phyloP scores from a whole-genome alignment of 768 basidiomycete species.

The Coprinellus micaceus region DNA sequence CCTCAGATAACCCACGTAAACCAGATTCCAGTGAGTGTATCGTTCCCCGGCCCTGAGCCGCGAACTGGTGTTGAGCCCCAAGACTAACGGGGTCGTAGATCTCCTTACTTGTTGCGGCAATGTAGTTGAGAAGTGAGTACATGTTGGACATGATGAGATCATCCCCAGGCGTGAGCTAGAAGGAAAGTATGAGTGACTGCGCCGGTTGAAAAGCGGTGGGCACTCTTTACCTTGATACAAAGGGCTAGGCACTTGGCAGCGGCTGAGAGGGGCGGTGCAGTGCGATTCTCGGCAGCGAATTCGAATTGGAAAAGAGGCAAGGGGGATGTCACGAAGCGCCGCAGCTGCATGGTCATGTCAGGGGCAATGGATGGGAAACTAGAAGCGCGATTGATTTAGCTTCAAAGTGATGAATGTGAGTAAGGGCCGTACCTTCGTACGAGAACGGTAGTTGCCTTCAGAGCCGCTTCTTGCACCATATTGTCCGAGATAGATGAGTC shows the following conservation, averaged over 20 bases:
- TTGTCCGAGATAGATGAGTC: constrained; percentile 79
- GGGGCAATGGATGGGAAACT: constrained; percentile 82
- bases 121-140: constrained; percentile 93
- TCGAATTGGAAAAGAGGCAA: constrained; percentile 85
- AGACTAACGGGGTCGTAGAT: constrained; percentile 51
- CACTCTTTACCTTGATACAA: constrained; percentile 71
- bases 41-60: constrained; percentile 45
- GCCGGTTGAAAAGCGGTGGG: too few relatives aligned
- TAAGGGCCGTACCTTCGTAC: constrained; percentile 65
- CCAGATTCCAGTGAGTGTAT: constrained; percentile 61
- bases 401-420: background rate
- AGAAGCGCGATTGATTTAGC: background rate
- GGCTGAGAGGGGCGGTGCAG: constrained; percentile 75
- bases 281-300: constrained; percentile 67
- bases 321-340: constrained; percentile 86
- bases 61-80: constrained; percentile 39
- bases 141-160: constrained; percentile 92
- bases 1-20: constrained; percentile 68
- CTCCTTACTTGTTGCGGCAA: constrained; percentile 80
- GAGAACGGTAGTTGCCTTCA: constrained; percentile 80
- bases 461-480: constrained; percentile 83
- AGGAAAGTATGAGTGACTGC: constrained; percentile 1
- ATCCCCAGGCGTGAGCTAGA: constrained; percentile 77
- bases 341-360: constrained; percentile 71
- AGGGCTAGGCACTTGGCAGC: constrained; percentile 88